Evolutionary conservation across 495 filamentous ascomycete genomes (phyloP).

Genomic region (Penicillium tannophilum): DNA sequence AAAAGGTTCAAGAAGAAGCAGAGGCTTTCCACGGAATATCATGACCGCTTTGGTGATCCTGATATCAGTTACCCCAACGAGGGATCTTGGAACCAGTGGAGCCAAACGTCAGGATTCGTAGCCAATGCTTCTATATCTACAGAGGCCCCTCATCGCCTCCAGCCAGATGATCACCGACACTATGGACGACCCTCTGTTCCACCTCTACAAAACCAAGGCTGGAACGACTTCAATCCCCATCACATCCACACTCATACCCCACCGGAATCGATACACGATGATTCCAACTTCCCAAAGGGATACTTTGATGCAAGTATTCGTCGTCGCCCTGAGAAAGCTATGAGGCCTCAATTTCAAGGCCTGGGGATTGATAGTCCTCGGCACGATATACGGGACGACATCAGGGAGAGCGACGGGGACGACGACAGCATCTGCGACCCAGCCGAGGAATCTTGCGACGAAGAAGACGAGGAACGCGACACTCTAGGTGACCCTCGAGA

Average conservation of each 20-base stretch:
- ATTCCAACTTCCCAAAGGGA: slow-evolving; percentile 36
- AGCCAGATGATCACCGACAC: slow-evolving; percentile 1
- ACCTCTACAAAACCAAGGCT: slow-evolving; percentile 12
- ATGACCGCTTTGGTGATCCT: slow-evolving; percentile 47
- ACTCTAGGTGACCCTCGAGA: slow-evolving; percentile 14
- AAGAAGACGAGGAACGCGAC: slow-evolving; percentile 27
- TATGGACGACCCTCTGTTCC: slow-evolving; percentile 7
- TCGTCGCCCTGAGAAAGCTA: slow-evolving; percentile 19
- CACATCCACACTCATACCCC: neutral
- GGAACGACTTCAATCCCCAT: slow-evolving; percentile 7
- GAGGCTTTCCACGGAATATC: slow-evolving; percentile 42
- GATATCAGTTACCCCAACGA: slow-evolving; percentile 45
- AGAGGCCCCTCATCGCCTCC: neutral
- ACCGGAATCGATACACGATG: slow-evolving; percentile 8
- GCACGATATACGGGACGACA: neutral
- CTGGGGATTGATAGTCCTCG: slow-evolving; percentile 16
- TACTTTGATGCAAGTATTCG: slow-evolving; percentile 41
- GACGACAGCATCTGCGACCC: slow-evolving; percentile 9
- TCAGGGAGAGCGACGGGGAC: neutral
- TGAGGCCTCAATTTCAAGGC: slow-evolving; percentile 6
- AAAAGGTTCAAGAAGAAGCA: slow-evolving; percentile 43
- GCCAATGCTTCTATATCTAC: slow-evolving; percentile 14
- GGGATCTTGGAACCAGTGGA: slow-evolving; percentile 48
- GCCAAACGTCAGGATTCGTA: slow-evolving; percentile 25
- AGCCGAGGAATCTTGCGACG: slow-evolving; percentile 30